Evolutionary conservation across 23 red algal species (phyloP), one percentile per base, ranked within the genome.

Genomic region (Gracilaria gracilis): DNA sequence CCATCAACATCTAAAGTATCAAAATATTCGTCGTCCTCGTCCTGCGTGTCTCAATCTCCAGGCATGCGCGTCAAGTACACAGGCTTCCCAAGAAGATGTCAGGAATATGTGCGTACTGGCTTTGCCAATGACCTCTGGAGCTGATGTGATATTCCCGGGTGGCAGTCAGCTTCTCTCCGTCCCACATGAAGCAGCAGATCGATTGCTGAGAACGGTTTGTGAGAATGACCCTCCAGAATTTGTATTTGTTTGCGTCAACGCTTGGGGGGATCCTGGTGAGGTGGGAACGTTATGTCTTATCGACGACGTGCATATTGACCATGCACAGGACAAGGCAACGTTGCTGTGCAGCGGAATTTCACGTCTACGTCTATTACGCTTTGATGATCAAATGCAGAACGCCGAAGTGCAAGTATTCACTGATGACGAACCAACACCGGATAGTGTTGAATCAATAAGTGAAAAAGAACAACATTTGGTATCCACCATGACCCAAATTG

Each of bases 221-320:
- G 86, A 80, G 24, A 51, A 23, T 21, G 72, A 79, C 12, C 86
- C 86, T 8, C 86, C 86, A 61, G 54, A 79, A 61, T 89, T 89
- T 70, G 86, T 50, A 21, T 89, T 57, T 39, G 37, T 80, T 21
- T 51, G 62, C 35, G 19, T 79, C 21, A 80, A 89, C 55, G 86
- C 86, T 15, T 89, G 86, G 86, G 86, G 86, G 32, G 70, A 78
- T 46, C 74, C 86, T n/a, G 69, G 67, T 9, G 32, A 33, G 16
- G 86, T 89, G 11, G 86, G 71, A 42, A 89, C 86, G 13, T 27
- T 89, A 28, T 66, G 62, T 49, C 13, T 79, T 49, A 55, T 89
- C 38, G 86, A 89, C 42, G 86, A 89, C 61, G 39, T 89, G 27
- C 34, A 80, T 29, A 64, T 79, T 20, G 44, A 70, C n/a, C 35